Evolutionary conservation across 441 rosid species (phyloP).

Genomic region (Jatropha multifida): DNA sequence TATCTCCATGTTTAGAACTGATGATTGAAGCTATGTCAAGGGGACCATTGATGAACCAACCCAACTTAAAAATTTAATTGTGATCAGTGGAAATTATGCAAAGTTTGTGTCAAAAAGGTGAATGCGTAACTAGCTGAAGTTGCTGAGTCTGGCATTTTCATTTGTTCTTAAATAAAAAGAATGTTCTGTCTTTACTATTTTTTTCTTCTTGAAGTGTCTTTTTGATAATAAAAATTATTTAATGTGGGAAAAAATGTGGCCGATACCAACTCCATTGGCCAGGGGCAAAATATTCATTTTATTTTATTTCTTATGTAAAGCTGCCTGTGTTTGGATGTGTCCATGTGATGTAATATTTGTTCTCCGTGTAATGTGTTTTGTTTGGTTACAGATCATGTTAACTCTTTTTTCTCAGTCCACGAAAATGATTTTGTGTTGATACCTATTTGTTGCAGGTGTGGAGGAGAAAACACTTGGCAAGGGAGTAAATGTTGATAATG

Average conservation of each 20-base stretch:
- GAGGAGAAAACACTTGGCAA: slow-evolving; percentile 66
- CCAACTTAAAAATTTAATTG: neutral
- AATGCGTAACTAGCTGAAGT: neutral
- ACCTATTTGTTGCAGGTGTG: slow-evolving; percentile 48
- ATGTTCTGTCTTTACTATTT: neutral
- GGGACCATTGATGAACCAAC: neutral
- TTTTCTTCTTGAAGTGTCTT: neutral
- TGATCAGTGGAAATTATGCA: neutral
- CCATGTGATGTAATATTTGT: neutral
- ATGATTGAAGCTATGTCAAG: neutral
- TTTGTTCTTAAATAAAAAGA: neutral
- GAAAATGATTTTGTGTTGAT: neutral
- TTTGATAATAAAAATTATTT: neutral
- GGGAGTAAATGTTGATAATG: slow-evolving; percentile 47
- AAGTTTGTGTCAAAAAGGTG: neutral
- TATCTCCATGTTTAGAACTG: neutral
- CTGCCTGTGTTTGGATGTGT: neutral
- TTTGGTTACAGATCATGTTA: neutral
- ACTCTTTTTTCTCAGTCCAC: neutral
- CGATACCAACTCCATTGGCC: neutral
- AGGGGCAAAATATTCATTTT: neutral
- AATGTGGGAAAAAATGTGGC: neutral
- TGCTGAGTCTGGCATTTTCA: neutral
- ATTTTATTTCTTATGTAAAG: neutral
- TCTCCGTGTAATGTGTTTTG: neutral